Conservation (phyloP, 495 filamentous ascomycete species). For the Aspergillus panamensis region DNA sequence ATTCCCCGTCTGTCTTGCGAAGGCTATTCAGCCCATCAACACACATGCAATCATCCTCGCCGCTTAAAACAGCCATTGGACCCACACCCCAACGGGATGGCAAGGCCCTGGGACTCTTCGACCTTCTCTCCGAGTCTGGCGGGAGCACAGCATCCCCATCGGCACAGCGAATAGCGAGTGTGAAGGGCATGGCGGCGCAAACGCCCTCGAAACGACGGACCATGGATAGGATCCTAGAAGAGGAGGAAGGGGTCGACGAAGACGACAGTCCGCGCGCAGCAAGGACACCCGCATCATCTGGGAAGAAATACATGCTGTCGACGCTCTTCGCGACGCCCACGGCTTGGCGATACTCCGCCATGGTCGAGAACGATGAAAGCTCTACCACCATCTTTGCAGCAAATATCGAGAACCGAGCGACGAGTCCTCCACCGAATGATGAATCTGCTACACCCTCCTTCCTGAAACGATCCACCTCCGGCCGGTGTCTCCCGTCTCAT, state of each 20-base stretch:
- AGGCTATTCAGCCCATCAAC: constrained; percentile 59
- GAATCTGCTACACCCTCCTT: constrained; percentile 66
- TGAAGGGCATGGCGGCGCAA: constrained; percentile 32
- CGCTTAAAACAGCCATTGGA: constrained; percentile 55
- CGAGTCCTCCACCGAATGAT: background rate
- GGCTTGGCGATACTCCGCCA: constrained; percentile 43
- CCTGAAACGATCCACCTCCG: constrained; percentile 55
- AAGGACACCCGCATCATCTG: constrained; percentile 59
- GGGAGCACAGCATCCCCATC: constrained; percentile 46
- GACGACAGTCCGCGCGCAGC: constrained; percentile 35
- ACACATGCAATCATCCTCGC: constrained; percentile 34
- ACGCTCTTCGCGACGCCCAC: constrained; percentile 63
- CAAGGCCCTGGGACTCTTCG: constrained; percentile 84
- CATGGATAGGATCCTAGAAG: constrained; percentile 32
- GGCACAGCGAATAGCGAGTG: constrained; percentile 29
- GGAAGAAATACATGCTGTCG: constrained; percentile 59
- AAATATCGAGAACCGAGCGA: constrained; percentile 12
- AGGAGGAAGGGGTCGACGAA: constrained; percentile 31
- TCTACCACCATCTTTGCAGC: background rate
- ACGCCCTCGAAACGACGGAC: constrained; percentile 40
- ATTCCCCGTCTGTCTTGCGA: constrained; percentile 55
- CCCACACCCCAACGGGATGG: constrained; percentile 93
- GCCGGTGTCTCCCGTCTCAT: constrained; percentile 23
- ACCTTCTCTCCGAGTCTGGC: constrained; percentile 64
- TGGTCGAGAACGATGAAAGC: constrained; percentile 33